Base-by-base conservation (phyloP, 495 filamentous ascomycete species). In the Aspergillus nidulans region DNA sequence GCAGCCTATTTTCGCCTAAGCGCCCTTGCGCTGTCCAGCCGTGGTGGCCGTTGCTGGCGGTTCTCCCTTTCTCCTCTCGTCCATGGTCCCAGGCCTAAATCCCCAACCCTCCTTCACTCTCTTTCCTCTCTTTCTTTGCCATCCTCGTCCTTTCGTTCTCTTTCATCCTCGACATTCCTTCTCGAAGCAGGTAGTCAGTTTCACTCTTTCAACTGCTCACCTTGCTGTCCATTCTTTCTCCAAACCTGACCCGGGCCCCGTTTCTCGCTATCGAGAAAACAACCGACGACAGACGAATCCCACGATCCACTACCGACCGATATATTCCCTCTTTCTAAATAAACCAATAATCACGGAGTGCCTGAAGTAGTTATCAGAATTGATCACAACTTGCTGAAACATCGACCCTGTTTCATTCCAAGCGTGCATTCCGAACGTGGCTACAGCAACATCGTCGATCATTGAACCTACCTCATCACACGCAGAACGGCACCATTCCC, bases 181-280 rank as follows among this genome's bases (percentile, higher is more conserved):
- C 47, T 49, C 54, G 32, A 62, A 67, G 76, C 78, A 78, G 78
- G 81, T 80, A n/a, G 71, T 80, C 86, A 81, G 85, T 88, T 92
- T 91, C 89, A 90, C 81, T 92, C 89, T 80, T 90, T 91, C 71
- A 87, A 84, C 82, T 81, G 79, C 58, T 65, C 71, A 69, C 70
- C 69, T 62, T 76, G 79, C 79, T 66, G 67, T 82, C 74, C 81
- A 66, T 73, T 84, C 81, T 65, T 73, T 75, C 65, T 42, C 52
- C 39, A 21, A 6, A 13, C 15, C 51, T 45, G 46, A 57, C 53
- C 53, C 61, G 48, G 50, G 47, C 49, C 53, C 25, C 52, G 36
- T 53, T 45, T 38, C 40, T 47, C 41, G 8, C 43, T 21, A 28
- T 44, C 30, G 38, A 26, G n/a, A 39, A 56, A 34, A 38, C 43